Evolutionary conservation across 257 asterid species (phyloP), one percentile per base, ranked within the genome.

Genomic region (Scutellaria baicalensis): DNA sequence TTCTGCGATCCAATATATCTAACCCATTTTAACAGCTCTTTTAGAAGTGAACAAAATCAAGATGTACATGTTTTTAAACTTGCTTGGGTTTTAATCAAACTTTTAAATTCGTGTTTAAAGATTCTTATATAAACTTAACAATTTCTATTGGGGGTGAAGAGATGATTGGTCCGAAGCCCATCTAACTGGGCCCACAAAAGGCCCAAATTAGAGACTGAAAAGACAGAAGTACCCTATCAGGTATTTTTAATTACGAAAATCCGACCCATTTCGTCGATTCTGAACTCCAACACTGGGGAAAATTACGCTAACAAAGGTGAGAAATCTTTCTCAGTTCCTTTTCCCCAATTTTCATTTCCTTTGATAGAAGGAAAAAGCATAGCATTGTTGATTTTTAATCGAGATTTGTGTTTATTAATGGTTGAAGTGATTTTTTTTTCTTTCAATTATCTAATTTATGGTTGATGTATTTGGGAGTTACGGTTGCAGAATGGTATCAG

Each of bases 221-320:
- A 51, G 73, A 75, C 79, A 13, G 54, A 50, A 59, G 42, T 68
- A 60, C 6, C 79, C 78, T 49, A 51, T 17, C 36, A 6, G 21
- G 33, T 2, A 2, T 16, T 21, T n/a, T 16, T 11, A 59, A 67
- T 33, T 60, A 42, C 75, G 61, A 43, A 66, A 43, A 16, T 49
- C 68, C 68, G 54, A 47, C 63, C 64, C 59, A 68, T 33, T 50
- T 51, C 27, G 50, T 68, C 47, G 59, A 59, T 70, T 73, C 72
- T 52, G 56, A 56, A 61, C 43, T 38, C 61, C 9, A 33, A 20
- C 17, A 74, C 70, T 59, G 70, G 47, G 69, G 40, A 21, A 51
- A 31, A 45, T 9, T 35, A 13, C 50, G 31, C 51, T 56, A 43
- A 11, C 45, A 16, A 63, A 70, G 80, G 80, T 76, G 58, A 63